phyloP scores from a whole-genome alignment of 192 early-diverging fungal genomes.

The Entomortierella lignicola region DNA sequence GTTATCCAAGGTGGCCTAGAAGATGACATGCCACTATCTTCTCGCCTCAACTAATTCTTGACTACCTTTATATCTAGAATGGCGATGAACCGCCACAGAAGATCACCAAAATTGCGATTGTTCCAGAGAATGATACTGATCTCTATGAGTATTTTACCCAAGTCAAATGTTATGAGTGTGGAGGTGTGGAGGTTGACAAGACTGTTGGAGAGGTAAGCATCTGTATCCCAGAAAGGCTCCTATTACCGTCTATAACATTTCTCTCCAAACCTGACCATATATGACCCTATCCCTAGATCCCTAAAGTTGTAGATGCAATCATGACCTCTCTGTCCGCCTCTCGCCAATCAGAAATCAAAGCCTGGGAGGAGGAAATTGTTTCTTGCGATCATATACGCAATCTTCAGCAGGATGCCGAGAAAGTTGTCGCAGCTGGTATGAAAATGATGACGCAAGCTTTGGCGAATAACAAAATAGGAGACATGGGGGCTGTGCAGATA shows the following conservation, averaged over 20 bases:
- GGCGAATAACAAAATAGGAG: not conserved
- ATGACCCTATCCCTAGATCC: no score
- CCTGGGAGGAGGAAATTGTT: slow-evolving; percentile 90
- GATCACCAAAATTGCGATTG: slow-evolving; percentile 94
- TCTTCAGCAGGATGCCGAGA: slow-evolving; percentile 72
- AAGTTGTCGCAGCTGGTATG: slow-evolving; percentile 58
- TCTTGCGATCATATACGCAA: slow-evolving; percentile 83
- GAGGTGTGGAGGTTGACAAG: slow-evolving; percentile 68
- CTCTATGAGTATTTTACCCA: slow-evolving; percentile 80
- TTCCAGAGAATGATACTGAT: slow-evolving; percentile 76
- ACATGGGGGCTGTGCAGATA: not conserved
- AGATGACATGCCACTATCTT: not conserved
- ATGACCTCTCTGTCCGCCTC: slow-evolving; percentile 83
- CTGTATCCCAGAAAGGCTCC: not conserved
- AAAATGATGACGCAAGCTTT: slow-evolving; percentile 10
- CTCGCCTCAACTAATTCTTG: not conserved
- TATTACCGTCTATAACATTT: not conserved
- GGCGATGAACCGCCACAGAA: slow-evolving; percentile 80
- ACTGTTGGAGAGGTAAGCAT: slow-evolving; percentile 62
- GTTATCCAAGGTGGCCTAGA: not conserved
- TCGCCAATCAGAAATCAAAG: slow-evolving; percentile 89
- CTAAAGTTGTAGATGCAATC: slow-evolving; percentile 72
- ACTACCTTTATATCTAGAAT: slow-evolving; percentile 21
- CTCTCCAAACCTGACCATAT: no score
- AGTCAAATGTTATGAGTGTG: slow-evolving; percentile 87